Conservation (phyloP, 202 grass and related monocot genomes). For the Panicum hallii region DNA sequence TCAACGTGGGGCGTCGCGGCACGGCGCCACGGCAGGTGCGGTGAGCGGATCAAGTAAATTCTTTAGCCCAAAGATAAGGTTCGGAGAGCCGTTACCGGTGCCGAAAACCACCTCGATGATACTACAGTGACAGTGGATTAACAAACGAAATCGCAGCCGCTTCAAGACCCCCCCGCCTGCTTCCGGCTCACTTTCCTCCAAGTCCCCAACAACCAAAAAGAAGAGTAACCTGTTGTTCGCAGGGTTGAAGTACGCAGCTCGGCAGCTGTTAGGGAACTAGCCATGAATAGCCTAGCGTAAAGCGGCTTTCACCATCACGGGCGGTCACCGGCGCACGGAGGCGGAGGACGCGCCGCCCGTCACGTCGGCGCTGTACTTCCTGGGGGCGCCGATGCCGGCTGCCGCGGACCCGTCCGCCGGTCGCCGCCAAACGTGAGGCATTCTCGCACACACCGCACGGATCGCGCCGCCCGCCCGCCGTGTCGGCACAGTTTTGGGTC, state of each 20-base stretch:
- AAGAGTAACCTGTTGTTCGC: background rate
- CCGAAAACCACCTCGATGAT: background rate
- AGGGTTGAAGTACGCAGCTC: background rate
- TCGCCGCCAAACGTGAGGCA: constrained; percentile 5
- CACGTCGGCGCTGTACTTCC: constrained; percentile 27
- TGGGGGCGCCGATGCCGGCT: too few relatives aligned
- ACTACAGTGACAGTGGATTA: background rate
- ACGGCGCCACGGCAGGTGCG: background rate
- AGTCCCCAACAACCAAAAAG: background rate
- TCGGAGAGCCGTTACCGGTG: constrained; percentile 26
- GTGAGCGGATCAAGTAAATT: constrained; percentile 38
- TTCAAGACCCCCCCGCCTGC: too few relatives aligned
- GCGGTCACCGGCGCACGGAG: background rate
- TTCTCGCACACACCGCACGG: constrained; percentile 27
- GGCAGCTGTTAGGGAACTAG: background rate
- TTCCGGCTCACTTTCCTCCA: background rate
- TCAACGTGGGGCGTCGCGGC: constrained; percentile 41
- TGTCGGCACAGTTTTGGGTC: constrained; percentile 56
- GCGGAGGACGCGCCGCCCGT: background rate
- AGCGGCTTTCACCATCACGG: constrained; percentile 8
- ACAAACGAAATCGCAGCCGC: background rate
- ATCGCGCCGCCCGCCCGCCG: background rate
- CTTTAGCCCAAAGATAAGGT: background rate
- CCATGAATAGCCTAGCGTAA: background rate
- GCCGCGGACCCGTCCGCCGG: background rate